Percentiles rank a stretch among this genome's conserved stretches.
Conservation (phyloP, 768 basidiomycete species). For the Cubamyces lactineus region DNA sequence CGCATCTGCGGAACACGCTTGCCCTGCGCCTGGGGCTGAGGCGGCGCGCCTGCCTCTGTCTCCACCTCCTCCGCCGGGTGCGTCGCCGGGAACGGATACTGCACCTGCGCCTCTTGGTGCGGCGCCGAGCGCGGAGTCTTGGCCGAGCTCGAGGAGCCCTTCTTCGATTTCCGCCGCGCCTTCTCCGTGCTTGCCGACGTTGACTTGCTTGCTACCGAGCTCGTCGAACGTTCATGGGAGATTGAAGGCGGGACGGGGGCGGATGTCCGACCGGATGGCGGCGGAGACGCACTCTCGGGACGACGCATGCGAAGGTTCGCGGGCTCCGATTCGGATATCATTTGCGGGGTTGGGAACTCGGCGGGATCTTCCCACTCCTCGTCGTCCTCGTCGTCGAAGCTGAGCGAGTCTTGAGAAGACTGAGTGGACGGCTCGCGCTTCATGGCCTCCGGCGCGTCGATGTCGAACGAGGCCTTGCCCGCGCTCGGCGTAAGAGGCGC, state of each 20-base stretch:
- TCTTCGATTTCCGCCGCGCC: conserved; percentile 39
- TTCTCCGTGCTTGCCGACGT: conserved; percentile 31
- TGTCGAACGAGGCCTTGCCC: conserved; percentile 34
- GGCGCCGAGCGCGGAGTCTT: conserved; percentile 16
- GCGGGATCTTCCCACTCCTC: conserved; percentile 69
- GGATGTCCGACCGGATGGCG: background rate
- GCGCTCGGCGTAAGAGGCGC: conserved; percentile 74
- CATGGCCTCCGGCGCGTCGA: conserved; percentile 30
- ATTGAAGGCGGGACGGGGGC: conserved; percentile 15
- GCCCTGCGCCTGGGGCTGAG: conserved; percentile 19
- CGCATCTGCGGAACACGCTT: conserved; percentile 62
- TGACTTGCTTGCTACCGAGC: conserved; percentile 25
- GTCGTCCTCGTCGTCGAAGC: conserved; percentile 49
- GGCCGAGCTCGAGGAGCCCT: conserved; percentile 33
- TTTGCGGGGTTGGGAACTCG: conserved; percentile 27
- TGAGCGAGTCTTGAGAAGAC: conserved; percentile 36
- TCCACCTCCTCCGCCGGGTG: conserved; percentile 30
- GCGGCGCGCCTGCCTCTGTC: conserved; percentile 23
- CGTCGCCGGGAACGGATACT: conserved; percentile 70
- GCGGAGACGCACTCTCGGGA: background rate
- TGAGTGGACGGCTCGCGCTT: conserved; percentile 31
- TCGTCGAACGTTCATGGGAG: conserved; percentile 26
- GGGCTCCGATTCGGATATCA: conserved; percentile 7
- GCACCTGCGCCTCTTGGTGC: conserved; percentile 34
- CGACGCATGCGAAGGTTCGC: background rate